phyloP scores from a whole-genome alignment of 148 eudicot genomes.

The Rhododendron molle region DNA sequence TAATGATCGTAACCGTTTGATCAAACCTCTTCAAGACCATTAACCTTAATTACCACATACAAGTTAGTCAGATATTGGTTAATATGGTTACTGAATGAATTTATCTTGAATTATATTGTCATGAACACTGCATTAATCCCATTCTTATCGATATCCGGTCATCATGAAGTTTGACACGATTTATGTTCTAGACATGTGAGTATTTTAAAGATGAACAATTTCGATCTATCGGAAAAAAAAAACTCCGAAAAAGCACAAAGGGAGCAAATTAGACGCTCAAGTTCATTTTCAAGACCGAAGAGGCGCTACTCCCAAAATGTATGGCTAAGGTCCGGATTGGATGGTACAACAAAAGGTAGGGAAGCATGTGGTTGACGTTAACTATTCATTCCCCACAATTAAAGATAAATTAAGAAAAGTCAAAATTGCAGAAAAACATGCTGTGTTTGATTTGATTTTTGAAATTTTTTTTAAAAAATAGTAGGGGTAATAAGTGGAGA shows the following conservation, averaged over 20 bases:
- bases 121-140: neutral
- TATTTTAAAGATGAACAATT: neutral
- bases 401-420: neutral
- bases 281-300: neutral
- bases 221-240: neutral
- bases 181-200: neutral
- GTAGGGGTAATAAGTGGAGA: too few species aligned
- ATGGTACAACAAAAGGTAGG: neutral
- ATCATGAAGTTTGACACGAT: neutral
- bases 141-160: neutral
- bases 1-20: neutral
- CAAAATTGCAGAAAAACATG: neutral
- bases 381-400: neutral
- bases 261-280: neutral
- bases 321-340: neutral
- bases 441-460: too few species aligned
- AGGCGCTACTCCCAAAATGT: neutral
- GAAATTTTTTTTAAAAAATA: too few species aligned
- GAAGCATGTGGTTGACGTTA: neutral
- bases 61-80: neutral
- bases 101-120: neutral
- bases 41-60: neutral
- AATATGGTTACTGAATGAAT: neutral
- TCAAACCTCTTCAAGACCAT: neutral
- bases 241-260: neutral